Conservation (phyloP, 139 green algal genomes). For the Edaphochlamys debaryana region DNA sequence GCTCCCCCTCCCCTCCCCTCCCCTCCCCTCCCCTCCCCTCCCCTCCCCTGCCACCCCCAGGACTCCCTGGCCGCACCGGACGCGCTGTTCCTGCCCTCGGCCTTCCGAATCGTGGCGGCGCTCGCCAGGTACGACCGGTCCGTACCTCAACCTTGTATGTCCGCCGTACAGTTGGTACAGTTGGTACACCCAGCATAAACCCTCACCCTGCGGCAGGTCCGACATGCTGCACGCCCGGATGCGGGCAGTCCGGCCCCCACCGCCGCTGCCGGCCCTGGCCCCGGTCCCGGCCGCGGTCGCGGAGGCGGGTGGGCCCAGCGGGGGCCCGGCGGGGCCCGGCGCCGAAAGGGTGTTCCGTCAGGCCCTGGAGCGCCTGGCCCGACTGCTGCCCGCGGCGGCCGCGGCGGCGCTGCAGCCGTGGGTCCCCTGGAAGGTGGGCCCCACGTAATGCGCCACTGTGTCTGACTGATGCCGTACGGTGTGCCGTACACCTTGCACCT, state of each 20-base stretch:
- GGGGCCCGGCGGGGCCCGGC: neutral
- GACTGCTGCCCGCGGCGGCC: slow-evolving; percentile 5
- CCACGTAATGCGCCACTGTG: too few species aligned
- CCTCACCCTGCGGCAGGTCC: too few species aligned
- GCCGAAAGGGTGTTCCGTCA: too few species aligned
- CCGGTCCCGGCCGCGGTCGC: neutral
- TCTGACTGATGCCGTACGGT: too few species aligned
- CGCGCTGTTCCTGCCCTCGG: slow-evolving; percentile 9
- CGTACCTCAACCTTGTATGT: too few species aligned
- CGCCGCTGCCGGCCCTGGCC: neutral
- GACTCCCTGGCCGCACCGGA: neutral
- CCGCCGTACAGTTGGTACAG: too few species aligned
- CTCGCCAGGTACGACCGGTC: too few species aligned
- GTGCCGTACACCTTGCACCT: too few species aligned
- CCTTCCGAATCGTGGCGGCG: slow-evolving; percentile 32
- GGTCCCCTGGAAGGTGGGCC: slow-evolving; percentile 35
- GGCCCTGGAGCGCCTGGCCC: neutral
- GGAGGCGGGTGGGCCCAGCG: neutral
- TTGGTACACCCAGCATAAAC: slow-evolving; percentile 9
- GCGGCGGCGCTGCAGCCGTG: slow-evolving; percentile 20
- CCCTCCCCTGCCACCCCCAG: too few species aligned
- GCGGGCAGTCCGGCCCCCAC: neutral
- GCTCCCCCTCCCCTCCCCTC: too few species aligned
- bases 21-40: too few species aligned
- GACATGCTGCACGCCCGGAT: neutral